phyloP scores from a whole-genome alignment of 768 basidiomycete genomes.

The Boletus edulis region DNA sequence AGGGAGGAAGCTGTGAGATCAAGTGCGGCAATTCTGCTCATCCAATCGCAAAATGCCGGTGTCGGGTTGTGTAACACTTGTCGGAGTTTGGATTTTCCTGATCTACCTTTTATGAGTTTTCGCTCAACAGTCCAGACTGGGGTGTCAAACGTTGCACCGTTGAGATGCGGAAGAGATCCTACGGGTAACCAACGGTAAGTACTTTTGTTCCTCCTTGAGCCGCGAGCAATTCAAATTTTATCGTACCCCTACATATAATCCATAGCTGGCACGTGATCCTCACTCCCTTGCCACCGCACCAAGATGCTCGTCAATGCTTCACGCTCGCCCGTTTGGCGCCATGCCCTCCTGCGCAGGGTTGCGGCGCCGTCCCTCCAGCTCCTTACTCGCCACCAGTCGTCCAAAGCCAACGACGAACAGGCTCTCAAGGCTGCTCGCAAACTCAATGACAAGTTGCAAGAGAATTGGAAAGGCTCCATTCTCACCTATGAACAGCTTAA shows the following conservation, averaged over 20 bases:
- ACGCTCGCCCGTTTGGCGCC: slow-evolving; percentile 8
- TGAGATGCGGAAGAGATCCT: too few species aligned
- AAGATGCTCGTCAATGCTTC: slow-evolving; percentile 23
- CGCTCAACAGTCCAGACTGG: too few species aligned
- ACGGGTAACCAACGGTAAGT: too few species aligned
- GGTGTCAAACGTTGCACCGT: too few species aligned
- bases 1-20: not conserved
- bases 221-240: not conserved
- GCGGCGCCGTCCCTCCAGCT: slow-evolving; percentile 11
- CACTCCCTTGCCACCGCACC: not conserved
- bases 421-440: slow-evolving; percentile 31
- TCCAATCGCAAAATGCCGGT: slow-evolving; percentile 33
- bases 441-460: slow-evolving; percentile 40
- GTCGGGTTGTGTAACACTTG: not conserved
- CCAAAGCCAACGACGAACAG: slow-evolving; percentile 23
- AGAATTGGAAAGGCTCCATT: slow-evolving; percentile 75
- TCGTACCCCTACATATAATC: too few species aligned
- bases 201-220: too few species aligned
- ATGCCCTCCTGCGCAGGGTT: slow-evolving; percentile 3
- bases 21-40: slow-evolving; percentile 42
- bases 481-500: slow-evolving; percentile 82
- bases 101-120: too few species aligned
- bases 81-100: too few species aligned
- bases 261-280: slow-evolving; percentile 12
- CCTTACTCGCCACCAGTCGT: slow-evolving; percentile 36